Percentiles rank a stretch among this genome's conserved stretches.
Conservation (phyloP, 2,329 filamentous ascomycete genomes). For the Plenodomus lindquistii region DNA sequence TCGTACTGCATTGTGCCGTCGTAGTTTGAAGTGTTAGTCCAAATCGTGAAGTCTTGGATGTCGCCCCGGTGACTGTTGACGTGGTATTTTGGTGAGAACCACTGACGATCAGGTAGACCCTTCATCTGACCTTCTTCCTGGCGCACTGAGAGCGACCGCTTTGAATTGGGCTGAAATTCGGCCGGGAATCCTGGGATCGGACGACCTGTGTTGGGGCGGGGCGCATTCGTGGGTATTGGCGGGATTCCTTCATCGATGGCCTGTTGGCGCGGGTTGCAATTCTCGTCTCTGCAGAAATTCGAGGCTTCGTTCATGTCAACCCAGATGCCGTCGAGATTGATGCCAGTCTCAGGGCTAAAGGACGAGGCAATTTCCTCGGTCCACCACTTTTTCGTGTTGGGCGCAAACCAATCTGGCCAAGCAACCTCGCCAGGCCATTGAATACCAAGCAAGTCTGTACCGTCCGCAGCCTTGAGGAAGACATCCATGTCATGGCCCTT, state of each 20-base stretch:
- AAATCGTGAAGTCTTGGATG: conserved; percentile 56
- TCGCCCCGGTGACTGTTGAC: conserved; percentile 64
- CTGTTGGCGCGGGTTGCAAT: conserved; percentile 46
- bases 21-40: conserved; percentile 69
- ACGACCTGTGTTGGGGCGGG: conserved; percentile 62
- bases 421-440: conserved; percentile 77
- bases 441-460: conserved; percentile 61
- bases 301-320: conserved; percentile 49
- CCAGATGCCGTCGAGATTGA: conserved; percentile 78
- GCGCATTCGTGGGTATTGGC: conserved; percentile 58
- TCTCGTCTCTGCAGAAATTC: conserved; percentile 50
- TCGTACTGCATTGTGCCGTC: conserved; percentile 73
- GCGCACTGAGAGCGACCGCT: neutral
- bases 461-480: conserved; percentile 60
- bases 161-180: conserved; percentile 63
- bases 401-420: conserved; percentile 78
- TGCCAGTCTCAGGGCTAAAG: conserved; percentile 65
- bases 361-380: conserved; percentile 67
- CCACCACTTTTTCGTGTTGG: conserved; percentile 69
- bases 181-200: conserved; percentile 70
- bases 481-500: conserved; percentile 62
- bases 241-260: conserved; percentile 54
- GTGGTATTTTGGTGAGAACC: conserved; percentile 66
- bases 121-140: conserved; percentile 47
- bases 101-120: conserved; percentile 65